phyloP scores from a whole-genome alignment of 108 stramenopile species.

The Skeletonema costatum region DNA sequence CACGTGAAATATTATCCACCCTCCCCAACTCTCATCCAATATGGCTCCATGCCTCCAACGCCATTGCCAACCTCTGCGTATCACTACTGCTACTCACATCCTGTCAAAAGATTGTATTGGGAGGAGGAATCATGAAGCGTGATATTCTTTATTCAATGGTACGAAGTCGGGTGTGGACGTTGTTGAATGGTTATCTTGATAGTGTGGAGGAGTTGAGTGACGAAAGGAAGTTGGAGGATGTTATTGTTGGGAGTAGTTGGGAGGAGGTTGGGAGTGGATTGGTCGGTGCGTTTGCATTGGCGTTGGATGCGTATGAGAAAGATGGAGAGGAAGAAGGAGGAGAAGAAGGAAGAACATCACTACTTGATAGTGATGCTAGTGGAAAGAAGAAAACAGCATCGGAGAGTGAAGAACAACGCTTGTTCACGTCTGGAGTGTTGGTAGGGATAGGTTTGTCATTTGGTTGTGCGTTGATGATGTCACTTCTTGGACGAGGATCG shows the following conservation, averaged over 20 bases:
- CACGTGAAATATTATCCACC: slow-evolving; percentile 52
- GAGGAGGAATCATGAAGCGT: slow-evolving; percentile 94
- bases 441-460: slow-evolving; percentile 20
- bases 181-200: slow-evolving; percentile 94
- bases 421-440: slow-evolving; percentile 13
- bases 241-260: slow-evolving; percentile 37
- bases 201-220: slow-evolving; percentile 34
- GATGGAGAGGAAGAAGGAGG: background rate
- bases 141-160: slow-evolving; percentile 66
- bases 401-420: background rate
- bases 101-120: slow-evolving; percentile 90
- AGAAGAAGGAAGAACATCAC: no score
- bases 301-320: slow-evolving; percentile 24
- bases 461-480: slow-evolving; percentile 4
- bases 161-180: slow-evolving; percentile 50
- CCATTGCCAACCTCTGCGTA: slow-evolving; percentile 90
- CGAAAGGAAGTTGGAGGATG: slow-evolving; percentile 18
- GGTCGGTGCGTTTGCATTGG: slow-evolving; percentile 38
- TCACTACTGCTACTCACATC: slow-evolving; percentile 79
- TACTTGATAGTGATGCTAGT: no score
- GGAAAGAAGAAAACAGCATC: background rate
- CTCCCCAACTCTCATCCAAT: slow-evolving; percentile 79
- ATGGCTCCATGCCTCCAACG: slow-evolving; percentile 92
- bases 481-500: background rate
- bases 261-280: slow-evolving; percentile 28